Percentiles rank a stretch among this genome's conserved stretches.
These are phyloP conservation scores for Aspergillus asperescens DNA, from an alignment of 495 filamentous ascomycete species.

Conservation along the genomic window DNA sequence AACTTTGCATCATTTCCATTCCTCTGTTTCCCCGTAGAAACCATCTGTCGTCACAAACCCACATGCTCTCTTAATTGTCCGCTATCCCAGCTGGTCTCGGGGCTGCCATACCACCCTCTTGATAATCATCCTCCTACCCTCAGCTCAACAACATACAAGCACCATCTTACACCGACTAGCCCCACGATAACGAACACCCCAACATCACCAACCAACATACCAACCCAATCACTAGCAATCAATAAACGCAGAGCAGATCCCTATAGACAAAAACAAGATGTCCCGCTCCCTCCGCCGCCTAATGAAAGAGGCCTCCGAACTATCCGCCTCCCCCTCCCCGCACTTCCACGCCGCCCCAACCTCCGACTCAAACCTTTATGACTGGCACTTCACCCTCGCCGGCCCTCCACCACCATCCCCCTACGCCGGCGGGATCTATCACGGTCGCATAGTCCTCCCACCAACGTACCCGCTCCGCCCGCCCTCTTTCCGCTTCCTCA, in stretches of 20 bases:
- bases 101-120: not conserved
- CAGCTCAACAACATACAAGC: not conserved
- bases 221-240: too few species aligned
- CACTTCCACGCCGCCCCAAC: constrained; percentile 79
- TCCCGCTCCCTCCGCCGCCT: constrained; percentile 48
- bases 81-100: constrained; percentile 7
- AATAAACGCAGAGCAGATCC: too few species aligned
- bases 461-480: constrained; percentile 83
- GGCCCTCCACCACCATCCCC: constrained; percentile 78
- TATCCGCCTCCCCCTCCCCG: constrained; percentile 67
- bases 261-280: constrained; percentile 24
- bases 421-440: constrained; percentile 80
- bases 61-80: not conserved
- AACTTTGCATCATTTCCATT: not conserved
- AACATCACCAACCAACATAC: not conserved
- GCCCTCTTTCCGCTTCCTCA: constrained; percentile 89
- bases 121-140: not conserved
- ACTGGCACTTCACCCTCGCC: constrained; percentile 98
- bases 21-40: not conserved
- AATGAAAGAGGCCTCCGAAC: constrained; percentile 76
- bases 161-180: too few species aligned
- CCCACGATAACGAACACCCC: not conserved
- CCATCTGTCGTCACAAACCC: not conserved
- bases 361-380: constrained; percentile 79
- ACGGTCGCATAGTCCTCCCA: constrained; percentile 90